phyloP scores from a whole-genome alignment of 2,329 filamentous ascomycete species.

The Acarospora socialis region DNA sequence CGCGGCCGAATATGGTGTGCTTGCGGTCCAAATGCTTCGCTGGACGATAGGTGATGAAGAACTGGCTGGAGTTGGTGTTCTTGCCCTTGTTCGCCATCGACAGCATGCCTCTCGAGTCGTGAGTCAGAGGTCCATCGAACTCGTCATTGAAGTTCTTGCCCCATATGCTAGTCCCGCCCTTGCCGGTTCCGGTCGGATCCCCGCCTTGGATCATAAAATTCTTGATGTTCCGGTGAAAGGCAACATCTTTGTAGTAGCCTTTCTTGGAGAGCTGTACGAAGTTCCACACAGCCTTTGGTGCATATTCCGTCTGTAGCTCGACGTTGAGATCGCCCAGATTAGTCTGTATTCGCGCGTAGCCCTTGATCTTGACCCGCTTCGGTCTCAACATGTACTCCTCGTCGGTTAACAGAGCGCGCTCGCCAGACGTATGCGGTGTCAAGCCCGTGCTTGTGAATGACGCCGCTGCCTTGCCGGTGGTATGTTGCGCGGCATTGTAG shows the following conservation, averaged over 20 bases:
- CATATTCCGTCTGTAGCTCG: constrained; percentile 79
- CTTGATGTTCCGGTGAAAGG: constrained; percentile 86
- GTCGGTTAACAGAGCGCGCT: constrained; percentile 73
- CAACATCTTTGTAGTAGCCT: constrained; percentile 73
- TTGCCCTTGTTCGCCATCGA: constrained; percentile 99
- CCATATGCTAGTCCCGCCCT: constrained; percentile 85
- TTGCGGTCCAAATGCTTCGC: constrained; percentile 81
- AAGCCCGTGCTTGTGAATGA: constrained; percentile 92
- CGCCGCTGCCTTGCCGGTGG: constrained; percentile 78
- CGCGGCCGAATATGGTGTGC: constrained; percentile 87
- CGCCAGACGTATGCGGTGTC: constrained; percentile 78
- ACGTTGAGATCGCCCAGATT: constrained; percentile 73
- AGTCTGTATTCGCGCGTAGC: constrained; percentile 81
- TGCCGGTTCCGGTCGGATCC: constrained; percentile 81
- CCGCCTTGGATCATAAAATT: constrained; percentile 98
- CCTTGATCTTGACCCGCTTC: constrained; percentile 73
- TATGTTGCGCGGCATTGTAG: constrained; percentile 80
- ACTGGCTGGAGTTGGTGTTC: constrained; percentile 91
- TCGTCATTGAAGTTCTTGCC: constrained; percentile 90
- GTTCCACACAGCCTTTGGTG: constrained; percentile 92
- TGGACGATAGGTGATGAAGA: constrained; percentile 80
- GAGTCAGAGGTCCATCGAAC: constrained; percentile 76
- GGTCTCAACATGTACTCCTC: constrained; percentile 96
- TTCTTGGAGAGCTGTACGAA: constrained; percentile 78
- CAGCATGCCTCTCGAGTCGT: constrained; percentile 63